Evolutionary conservation across 768 basidiomycete genomes (phyloP).

Genomic region (Leccinellum albellum): DNA sequence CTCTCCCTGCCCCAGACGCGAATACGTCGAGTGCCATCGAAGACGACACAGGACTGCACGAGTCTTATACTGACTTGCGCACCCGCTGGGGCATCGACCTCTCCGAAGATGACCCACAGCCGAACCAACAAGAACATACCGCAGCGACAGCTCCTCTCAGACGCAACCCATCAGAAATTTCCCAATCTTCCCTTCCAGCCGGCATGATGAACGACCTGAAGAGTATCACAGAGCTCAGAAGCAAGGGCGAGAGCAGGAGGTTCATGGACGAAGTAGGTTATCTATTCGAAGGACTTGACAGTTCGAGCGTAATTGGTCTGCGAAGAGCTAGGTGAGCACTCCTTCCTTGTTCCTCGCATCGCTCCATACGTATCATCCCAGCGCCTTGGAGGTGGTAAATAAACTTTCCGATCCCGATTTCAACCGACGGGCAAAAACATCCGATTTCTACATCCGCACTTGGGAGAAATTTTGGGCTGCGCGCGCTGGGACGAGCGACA

Average conservation of each 20-base stretch:
- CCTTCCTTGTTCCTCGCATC: background rate
- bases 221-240: constrained; percentile 76
- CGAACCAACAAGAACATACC: constrained; percentile 13
- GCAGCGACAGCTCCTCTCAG: constrained; percentile 4
- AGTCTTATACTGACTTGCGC: constrained; percentile 73
- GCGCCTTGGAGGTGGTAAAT: constrained; percentile 71
- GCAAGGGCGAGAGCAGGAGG: constrained; percentile 73
- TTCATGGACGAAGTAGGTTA: constrained; percentile 86
- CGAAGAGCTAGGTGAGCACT: constrained; percentile 60
- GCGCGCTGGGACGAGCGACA: constrained; percentile 59
- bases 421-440: constrained; percentile 71
- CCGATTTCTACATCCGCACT: constrained; percentile 65
- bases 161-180: constrained; percentile 33
- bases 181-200: constrained; percentile 40
- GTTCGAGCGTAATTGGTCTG: constrained; percentile 47
- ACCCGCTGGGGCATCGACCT: constrained; percentile 79
- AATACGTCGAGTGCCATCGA: constrained; percentile 34
- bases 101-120: constrained; percentile 67
- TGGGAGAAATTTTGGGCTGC: constrained; percentile 64
- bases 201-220: constrained; percentile 73
- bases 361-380: constrained; percentile 25
- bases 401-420: constrained; percentile 75
- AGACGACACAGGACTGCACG: constrained; percentile 52
- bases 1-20: constrained; percentile 42
- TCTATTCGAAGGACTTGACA: constrained; percentile 74